Evolutionary conservation across 768 basidiomycete genomes (phyloP).

Genomic region (Suillus weaverae): DNA sequence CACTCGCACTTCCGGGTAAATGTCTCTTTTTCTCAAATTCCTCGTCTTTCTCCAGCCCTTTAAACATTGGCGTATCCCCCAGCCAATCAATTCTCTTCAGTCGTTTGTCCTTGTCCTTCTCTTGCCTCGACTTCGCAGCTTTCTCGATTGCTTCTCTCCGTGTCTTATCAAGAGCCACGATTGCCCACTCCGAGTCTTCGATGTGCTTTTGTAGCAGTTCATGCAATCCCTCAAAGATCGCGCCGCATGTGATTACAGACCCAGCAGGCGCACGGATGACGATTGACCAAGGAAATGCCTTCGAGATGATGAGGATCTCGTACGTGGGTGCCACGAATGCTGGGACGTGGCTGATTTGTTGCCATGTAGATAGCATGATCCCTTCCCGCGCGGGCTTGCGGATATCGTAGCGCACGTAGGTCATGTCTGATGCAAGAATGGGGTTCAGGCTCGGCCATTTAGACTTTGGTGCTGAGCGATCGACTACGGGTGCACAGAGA

Average conservation of each 20-base stretch:
- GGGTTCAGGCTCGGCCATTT: conserved; percentile 56
- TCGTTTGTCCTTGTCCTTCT: conserved; percentile 35
- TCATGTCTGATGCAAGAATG: conserved; percentile 51
- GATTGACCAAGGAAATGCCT: conserved; percentile 65
- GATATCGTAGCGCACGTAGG: conserved; percentile 51
- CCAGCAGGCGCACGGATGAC: conserved; percentile 44
- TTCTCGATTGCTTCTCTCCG: conserved; percentile 45
- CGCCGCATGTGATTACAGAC: conserved; percentile 44
- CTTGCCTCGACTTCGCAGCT: conserved; percentile 50
- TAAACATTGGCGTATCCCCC: conserved; percentile 58
- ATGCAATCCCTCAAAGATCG: conserved; percentile 56
- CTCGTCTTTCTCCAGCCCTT: conserved; percentile 60
- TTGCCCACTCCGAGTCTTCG: conserved; percentile 68
- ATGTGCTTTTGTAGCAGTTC: conserved; percentile 51
- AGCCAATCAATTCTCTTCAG: conserved; percentile 65
- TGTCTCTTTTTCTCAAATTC: conserved; percentile 52
- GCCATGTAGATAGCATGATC: conserved; percentile 44
- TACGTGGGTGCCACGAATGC: conserved; percentile 37
- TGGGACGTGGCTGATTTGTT: conserved; percentile 35
- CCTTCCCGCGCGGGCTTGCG: conserved; percentile 42
- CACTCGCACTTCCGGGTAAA: conserved; percentile 43
- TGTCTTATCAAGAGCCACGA: conserved; percentile 46
- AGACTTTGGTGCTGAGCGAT: conserved; percentile 24
- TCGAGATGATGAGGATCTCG: conserved; percentile 54
- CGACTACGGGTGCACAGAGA: conserved; percentile 13